phyloP scores from a whole-genome alignment of 2,329 filamentous ascomycete species.

The Alternaria postmessia region DNA sequence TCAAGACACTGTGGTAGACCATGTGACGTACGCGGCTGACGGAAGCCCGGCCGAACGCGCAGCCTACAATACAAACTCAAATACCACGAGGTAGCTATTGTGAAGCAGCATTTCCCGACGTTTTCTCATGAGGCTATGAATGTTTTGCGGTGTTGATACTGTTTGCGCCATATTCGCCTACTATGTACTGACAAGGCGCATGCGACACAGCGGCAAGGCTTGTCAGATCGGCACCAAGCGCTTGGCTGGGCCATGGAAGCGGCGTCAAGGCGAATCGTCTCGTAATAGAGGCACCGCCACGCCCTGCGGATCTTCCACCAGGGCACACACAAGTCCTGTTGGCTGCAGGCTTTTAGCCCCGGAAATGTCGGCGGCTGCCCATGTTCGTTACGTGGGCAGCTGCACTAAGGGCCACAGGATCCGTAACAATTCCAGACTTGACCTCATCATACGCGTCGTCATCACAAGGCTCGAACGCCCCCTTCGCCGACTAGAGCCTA shows the following conservation, averaged over 20 bases:
- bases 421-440: constrained; percentile 16
- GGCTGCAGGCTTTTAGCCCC: constrained; percentile 1
- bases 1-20: not conserved
- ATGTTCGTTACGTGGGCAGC: constrained; percentile 16
- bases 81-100: not conserved
- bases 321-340: constrained; percentile 8
- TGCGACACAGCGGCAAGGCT: constrained; percentile 3
- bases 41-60: not conserved
- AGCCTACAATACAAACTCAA: not conserved
- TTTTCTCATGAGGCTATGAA: not conserved
- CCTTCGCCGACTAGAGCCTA: constrained; percentile 11
- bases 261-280: constrained; percentile 4
- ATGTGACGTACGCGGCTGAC: constrained; percentile 2
- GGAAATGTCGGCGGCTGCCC: constrained; percentile 11
- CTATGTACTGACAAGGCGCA: not conserved
- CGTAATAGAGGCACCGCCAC: constrained; percentile 20
- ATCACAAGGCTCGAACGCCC: constrained; percentile 13
- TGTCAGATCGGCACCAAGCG: constrained; percentile 4
- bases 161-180: not conserved
- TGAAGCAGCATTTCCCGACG: not conserved
- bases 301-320: not conserved
- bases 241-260: constrained; percentile 6
- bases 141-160: not conserved
- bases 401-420: constrained; percentile 16
- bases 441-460: constrained; percentile 28